Evolutionary conservation across 805 yeast genomes (phyloP).

Genomic region (Schizosaccharomyces osmophilus): DNA sequence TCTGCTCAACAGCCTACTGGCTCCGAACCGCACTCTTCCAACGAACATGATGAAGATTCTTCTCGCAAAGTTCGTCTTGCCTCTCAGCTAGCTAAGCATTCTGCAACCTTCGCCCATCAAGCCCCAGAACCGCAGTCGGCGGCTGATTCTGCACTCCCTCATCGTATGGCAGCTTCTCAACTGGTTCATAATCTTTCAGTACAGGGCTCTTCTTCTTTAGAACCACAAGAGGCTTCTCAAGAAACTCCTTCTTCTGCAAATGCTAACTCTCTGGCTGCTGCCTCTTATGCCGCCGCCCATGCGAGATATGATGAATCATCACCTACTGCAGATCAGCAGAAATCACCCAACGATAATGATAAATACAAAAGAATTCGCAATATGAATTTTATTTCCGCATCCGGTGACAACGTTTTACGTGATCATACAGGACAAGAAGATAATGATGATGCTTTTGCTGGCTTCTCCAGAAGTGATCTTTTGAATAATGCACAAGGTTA

Average conservation of each 20-base stretch:
- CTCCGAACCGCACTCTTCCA: not conserved
- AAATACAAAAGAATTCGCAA: not conserved
- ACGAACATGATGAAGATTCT: not conserved
- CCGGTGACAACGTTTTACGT: not conserved
- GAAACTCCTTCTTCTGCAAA: not conserved
- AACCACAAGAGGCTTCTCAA: not conserved
- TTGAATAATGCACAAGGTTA: too few species aligned
- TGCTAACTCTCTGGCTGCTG: not conserved
- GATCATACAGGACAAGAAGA: not conserved
- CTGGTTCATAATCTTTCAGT: not conserved
- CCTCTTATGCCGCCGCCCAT: not conserved
- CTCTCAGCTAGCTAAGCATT: not conserved
- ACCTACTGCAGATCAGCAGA: not conserved
- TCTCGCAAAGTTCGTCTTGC: not conserved
- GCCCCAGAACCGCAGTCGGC: not conserved
- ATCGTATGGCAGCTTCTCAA: not conserved
- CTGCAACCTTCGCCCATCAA: not conserved
- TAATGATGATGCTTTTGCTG: not conserved
- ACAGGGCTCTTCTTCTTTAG: not conserved
- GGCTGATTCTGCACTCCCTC: not conserved
- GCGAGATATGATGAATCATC: not conserved
- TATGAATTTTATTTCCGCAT: not conserved
- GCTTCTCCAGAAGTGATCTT: not conserved
- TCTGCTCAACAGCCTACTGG: not conserved
- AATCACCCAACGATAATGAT: not conserved